Conservation (phyloP, 192 early-diverging fungal species). For the Coemansia sp. region DNA sequence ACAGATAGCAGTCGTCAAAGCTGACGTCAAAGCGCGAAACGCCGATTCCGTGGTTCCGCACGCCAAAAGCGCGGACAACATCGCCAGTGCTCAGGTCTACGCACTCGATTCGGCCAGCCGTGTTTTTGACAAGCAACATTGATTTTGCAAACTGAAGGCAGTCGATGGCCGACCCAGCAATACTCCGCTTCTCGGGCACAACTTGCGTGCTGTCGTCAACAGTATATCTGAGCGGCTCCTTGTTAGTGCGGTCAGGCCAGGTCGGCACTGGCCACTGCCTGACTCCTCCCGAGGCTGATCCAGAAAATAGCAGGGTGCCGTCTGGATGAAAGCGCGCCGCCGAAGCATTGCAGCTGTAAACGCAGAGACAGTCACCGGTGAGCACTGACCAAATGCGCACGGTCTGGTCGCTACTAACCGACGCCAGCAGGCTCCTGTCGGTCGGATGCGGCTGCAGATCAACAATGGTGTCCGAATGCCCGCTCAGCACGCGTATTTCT, state of each 20-base stretch:
- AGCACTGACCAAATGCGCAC: conserved; percentile 77
- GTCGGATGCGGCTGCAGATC: conserved; percentile 72
- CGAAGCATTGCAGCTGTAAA: conserved; percentile 58
- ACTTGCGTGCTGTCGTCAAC: conserved; percentile 22
- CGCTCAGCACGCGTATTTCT: conserved; percentile 58
- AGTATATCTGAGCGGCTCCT: conserved; percentile 6
- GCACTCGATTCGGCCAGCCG: conserved; percentile 71
- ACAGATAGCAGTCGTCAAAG: conserved; percentile 67
- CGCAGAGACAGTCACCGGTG: conserved; percentile 55
- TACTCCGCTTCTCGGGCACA: conserved; percentile 13
- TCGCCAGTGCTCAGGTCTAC: conserved; percentile 60
- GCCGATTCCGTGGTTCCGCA: conserved; percentile 44
- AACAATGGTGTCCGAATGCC: conserved; percentile 56
- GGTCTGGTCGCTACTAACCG: conserved; percentile 67
- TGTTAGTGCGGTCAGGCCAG: not conserved
- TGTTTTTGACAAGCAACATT: conserved; percentile 66
- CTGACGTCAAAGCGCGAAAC: conserved; percentile 63
- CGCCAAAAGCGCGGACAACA: conserved; percentile 42
- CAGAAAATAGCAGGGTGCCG: conserved; percentile 57
- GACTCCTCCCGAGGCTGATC: conserved; percentile 50
- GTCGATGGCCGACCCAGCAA: conserved; percentile 51
- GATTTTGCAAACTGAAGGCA: conserved; percentile 68
- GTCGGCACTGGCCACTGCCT: conserved; percentile 55
- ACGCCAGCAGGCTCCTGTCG: conserved; percentile 61
- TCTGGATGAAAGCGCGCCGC: conserved; percentile 66